Conservation (phyloP, 2,329 filamentous ascomycete species). For the Nemania sp. region DNA sequence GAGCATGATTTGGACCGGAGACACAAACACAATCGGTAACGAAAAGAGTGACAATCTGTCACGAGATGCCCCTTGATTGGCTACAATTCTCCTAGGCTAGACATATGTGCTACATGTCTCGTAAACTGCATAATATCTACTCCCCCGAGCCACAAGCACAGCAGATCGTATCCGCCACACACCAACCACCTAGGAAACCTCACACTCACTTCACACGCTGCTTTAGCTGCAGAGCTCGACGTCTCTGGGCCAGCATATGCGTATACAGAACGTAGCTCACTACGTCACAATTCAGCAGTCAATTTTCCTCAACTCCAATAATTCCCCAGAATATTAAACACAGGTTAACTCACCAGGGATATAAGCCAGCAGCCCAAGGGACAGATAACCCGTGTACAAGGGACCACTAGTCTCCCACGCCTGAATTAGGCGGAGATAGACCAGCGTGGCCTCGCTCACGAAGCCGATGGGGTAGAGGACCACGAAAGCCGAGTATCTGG, state of each 20-base stretch:
- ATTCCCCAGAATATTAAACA: too few species aligned
- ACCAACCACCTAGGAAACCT: too few species aligned
- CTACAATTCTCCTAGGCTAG: too few species aligned
- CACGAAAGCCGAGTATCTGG: slow-evolving; percentile 65
- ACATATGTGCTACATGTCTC: too few species aligned
- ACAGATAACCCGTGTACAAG: slow-evolving; percentile 13
- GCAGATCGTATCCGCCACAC: too few species aligned
- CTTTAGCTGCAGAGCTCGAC: neutral
- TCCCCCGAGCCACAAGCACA: too few species aligned
- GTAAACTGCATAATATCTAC: too few species aligned
- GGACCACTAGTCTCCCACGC: slow-evolving; percentile 8
- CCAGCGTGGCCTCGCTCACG: slow-evolving; percentile 62
- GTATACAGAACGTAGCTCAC: slow-evolving; percentile 23
- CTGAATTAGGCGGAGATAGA: slow-evolving; percentile 44
- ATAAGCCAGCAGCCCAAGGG: slow-evolving; percentile 20
- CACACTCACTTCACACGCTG: neutral
- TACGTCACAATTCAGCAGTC: neutral
- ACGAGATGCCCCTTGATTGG: too few species aligned
- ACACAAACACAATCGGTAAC: too few species aligned
- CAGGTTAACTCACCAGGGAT: slow-evolving; percentile 16
- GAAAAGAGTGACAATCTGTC: too few species aligned
- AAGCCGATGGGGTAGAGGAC: slow-evolving; percentile 70
- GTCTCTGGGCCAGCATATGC: slow-evolving; percentile 24
- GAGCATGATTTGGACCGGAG: too few species aligned
- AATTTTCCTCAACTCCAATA: too few species aligned